Percentiles rank a stretch among this genome's conserved stretches.
These are phyloP conservation scores for Wickerhamiella vanderwaltii DNA, from an alignment of 805 yeast species.

Conservation along the genomic window DNA sequence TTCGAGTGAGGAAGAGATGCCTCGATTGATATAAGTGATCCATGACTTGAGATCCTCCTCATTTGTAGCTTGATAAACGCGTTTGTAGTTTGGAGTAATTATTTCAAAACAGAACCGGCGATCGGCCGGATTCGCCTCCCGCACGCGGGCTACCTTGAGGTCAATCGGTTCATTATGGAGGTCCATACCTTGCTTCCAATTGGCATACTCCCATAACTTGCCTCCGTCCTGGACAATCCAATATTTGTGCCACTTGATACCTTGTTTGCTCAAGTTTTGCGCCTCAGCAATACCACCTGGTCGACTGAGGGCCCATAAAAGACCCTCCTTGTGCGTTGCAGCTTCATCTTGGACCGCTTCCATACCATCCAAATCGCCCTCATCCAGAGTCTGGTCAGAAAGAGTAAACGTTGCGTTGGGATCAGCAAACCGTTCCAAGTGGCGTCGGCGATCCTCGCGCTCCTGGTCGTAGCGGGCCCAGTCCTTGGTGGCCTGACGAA, in stretches of 20 bases:
- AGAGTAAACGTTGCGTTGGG: not conserved
- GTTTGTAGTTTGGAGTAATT: slow-evolving; percentile 56
- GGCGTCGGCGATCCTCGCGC: slow-evolving; percentile 29
- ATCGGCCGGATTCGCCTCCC: slow-evolving; percentile 33
- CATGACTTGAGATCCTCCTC: slow-evolving; percentile 58
- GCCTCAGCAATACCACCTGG: slow-evolving; percentile 27
- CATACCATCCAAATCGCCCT: not conserved
- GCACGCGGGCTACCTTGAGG: slow-evolving; percentile 50
- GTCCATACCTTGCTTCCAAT: slow-evolving; percentile 62
- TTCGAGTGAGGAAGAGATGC: slow-evolving; percentile 36
- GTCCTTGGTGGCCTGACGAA: slow-evolving; percentile 28
- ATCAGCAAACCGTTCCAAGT: slow-evolving; percentile 25
- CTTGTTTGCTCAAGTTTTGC: slow-evolving; percentile 28
- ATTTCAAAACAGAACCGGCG: slow-evolving; percentile 59
- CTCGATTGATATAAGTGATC: slow-evolving; percentile 51
- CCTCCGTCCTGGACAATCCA: slow-evolving; percentile 73
- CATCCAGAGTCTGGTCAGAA: slow-evolving; percentile 7
- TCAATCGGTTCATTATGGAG: slow-evolving; percentile 58
- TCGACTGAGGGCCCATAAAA: slow-evolving; percentile 34
- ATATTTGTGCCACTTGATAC: slow-evolving; percentile 64
- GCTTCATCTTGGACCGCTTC: slow-evolving; percentile 5
- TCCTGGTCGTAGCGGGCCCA: slow-evolving; percentile 32
- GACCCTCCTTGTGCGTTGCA: slow-evolving; percentile 30
- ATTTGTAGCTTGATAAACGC: slow-evolving; percentile 61
- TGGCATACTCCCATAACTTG: slow-evolving; percentile 53